These are phyloP conservation scores for Rauvolfia tetraphylla DNA, from an alignment of 257 asterid species.

Conservation along the genomic window DNA sequence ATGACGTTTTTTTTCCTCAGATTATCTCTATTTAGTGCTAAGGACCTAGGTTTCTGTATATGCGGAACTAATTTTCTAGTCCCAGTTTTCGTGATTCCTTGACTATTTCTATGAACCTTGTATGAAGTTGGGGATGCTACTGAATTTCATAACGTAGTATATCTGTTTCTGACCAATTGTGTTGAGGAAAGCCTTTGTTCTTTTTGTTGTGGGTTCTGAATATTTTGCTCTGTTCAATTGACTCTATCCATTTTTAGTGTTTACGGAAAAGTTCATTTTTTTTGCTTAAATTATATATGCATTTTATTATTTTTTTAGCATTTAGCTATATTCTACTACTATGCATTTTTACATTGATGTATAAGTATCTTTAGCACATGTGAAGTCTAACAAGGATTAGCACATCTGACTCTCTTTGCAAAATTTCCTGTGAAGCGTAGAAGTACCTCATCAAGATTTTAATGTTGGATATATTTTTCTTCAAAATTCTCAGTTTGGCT, in stretches of 20 bases:
- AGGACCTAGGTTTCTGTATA: not conserved
- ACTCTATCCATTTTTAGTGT: not conserved
- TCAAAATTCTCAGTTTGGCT: no score
- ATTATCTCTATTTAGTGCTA: not conserved
- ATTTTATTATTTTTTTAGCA: not conserved
- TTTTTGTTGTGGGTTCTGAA: not conserved
- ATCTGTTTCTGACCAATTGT: not conserved
- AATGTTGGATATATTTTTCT: no score
- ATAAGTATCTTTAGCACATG: no score
- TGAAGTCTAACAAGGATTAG: no score
- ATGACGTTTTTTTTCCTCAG: not conserved
- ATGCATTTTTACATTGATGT: not conserved
- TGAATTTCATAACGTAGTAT: not conserved
- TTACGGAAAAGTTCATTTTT: not conserved
- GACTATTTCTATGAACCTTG: not conserved
- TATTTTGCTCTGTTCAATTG: not conserved
- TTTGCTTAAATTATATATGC: no score
- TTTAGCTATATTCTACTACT: not conserved
- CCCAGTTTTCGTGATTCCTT: not conserved
- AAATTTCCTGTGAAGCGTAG: no score
- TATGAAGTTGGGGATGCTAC: not conserved
- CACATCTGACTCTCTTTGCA: no score
- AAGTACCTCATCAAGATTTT: no score
- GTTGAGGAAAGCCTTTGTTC: not conserved
- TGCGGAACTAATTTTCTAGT: not conserved